Base-by-base conservation (phyloP, 257 asterid genomes). In the Thymus mandschuricus region DNA sequence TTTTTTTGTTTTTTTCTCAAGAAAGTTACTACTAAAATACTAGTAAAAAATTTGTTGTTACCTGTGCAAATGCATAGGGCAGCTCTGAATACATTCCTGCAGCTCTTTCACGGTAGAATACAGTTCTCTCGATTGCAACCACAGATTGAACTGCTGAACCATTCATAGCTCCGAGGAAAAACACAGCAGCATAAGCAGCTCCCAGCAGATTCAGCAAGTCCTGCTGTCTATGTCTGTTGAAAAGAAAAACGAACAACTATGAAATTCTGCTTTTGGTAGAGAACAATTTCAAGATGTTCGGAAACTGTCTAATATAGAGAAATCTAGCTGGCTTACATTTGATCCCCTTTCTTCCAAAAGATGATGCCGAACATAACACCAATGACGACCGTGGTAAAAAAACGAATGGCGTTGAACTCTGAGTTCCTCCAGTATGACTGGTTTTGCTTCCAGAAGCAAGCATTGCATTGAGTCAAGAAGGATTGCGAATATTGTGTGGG, bases 41-140 rank as follows among this genome's bases (percentile, higher is more conserved):
- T 3, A 34, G 4, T 34, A 2, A 34, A 34, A 3, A 2, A 34
- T 44, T 73, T 31, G 2, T 1, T 33, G 27, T 28, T 28, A 91
- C 97, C 92, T 91, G 97, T 21, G 97, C 87, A 76, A 91, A 91
- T 45, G 97, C 96, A 62, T 89, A 91, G 0, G 97, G 97, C 63
- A 91, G 63, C 79, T 84, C 96, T 1, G 97, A 91, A 63, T 87
- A 91, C 96, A 88, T 87, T 66, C 97, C 97, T 44, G 96, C 97
- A 27, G 96, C 96, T 78, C 92, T 83, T 80, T 91, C 97, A 3
- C 97, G 96, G 65, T 91, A 91, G 80, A 88, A 91, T 4, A 91
- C 97, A 0, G 96, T 88, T 79, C 97, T 78, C 66, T 88, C 97
- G 7, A 88, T 66, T 6, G 83, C 84, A 9, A 91, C 97, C 38